These are phyloP conservation scores for Mucor sp. DNA, from an alignment of 371 early-diverging fungal genomes.

Conservation along the genomic window DNA sequence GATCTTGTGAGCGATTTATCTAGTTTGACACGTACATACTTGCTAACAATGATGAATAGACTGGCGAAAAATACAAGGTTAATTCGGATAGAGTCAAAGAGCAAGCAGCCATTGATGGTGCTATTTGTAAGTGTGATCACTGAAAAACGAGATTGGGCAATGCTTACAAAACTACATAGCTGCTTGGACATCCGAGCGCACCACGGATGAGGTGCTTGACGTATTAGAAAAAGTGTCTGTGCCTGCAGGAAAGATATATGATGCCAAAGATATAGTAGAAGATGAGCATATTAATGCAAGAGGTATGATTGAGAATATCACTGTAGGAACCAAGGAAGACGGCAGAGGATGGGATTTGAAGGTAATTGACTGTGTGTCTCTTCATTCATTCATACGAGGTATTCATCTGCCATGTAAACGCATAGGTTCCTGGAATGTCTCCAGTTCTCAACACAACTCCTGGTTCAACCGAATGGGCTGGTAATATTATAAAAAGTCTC, in stretches of 20 bases:
- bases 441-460: conserved; percentile 51
- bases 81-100: conserved; percentile 52
- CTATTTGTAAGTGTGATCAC: conserved; percentile 44
- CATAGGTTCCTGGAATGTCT: conserved; percentile 49
- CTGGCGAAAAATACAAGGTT: conserved; percentile 45
- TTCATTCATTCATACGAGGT: background rate
- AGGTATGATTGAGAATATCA: conserved; percentile 51
- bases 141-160: too few species aligned
- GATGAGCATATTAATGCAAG: conserved; percentile 55
- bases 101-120: conserved; percentile 48
- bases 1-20: conserved; percentile 43
- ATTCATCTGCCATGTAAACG: background rate
- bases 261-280: conserved; percentile 55
- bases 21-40: background rate
- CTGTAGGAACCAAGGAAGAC: conserved; percentile 40
- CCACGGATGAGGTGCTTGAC: conserved; percentile 47
- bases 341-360: conserved; percentile 48
- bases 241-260: conserved; percentile 59
- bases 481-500: conserved; percentile 9
- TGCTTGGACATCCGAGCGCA: conserved; percentile 46
- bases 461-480: conserved; percentile 56
- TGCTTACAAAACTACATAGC: conserved; percentile 9
- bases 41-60: conserved; percentile 18
- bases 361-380: conserved; percentile 9
- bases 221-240: conserved; percentile 45